Conservation (phyloP, 2,329 filamentous ascomycete species). For the Aspergillus sp. region DNA sequence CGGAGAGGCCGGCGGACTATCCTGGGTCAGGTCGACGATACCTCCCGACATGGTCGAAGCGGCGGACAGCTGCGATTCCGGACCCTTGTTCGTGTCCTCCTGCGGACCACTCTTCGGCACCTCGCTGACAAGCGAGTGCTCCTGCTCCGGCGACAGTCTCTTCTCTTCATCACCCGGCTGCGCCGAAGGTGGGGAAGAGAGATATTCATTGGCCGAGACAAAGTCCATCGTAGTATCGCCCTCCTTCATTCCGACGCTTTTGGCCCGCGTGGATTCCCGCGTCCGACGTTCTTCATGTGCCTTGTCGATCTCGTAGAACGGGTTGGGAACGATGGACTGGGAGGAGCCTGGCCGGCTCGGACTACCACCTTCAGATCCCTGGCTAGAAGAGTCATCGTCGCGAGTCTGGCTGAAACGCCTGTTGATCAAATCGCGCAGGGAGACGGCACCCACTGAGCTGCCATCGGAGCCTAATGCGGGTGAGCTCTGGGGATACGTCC, state of each 20-base stretch:
- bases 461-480: neutral
- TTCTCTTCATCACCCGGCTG: neutral
- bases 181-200: constrained; percentile 10
- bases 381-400: neutral
- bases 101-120: constrained; percentile 9
- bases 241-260: neutral
- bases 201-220: constrained; percentile 3
- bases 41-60: constrained; percentile 12
- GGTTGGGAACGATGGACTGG: constrained; percentile 25
- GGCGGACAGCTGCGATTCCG: neutral
- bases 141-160: constrained; percentile 2
- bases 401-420: neutral
- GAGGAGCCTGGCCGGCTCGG: constrained; percentile 4
- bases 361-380: neutral
- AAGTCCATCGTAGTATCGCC: constrained; percentile 5
- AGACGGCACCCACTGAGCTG: constrained; percentile 2
- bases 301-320: constrained; percentile 30
- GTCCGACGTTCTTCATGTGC: constrained; percentile 14
- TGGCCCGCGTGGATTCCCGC: constrained; percentile 6
- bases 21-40: constrained; percentile 38
- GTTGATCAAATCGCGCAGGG: constrained; percentile 3
- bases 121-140: constrained; percentile 11
- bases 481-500: neutral
- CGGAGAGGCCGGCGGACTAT: constrained; percentile 29
- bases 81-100: neutral